Conservation (phyloP, 768 basidiomycete species). For the Naematelia aurantialba region DNA sequence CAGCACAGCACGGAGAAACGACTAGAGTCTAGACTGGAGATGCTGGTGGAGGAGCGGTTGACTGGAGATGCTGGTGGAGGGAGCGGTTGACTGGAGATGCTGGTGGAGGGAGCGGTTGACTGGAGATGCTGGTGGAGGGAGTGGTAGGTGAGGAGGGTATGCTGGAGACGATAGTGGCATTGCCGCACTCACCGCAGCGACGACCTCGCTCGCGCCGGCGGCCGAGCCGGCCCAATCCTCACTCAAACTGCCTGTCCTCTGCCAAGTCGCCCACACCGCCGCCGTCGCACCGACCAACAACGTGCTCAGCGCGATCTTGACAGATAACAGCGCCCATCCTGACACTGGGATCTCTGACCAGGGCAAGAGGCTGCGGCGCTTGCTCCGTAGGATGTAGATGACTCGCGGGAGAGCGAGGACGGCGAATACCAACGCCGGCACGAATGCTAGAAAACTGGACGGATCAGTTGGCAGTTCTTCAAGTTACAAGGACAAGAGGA, state of each 20-base stretch:
- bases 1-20: neutral
- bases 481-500: neutral
- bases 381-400: neutral
- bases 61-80: too few relatives aligned
- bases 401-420: constrained; percentile 4
- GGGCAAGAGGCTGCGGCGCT: constrained; percentile 3
- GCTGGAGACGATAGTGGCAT: too few relatives aligned
- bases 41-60: too few relatives aligned
- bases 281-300: constrained; percentile 1
- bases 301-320: neutral
- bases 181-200: constrained; percentile 15
- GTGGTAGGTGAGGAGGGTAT: too few relatives aligned
- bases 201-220: neutral
- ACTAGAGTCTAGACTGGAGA: too few relatives aligned
- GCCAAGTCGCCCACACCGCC: constrained; percentile 3
- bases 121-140: too few relatives aligned
- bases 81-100: too few relatives aligned
- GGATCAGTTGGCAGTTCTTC: neutral
- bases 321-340: constrained; percentile 1
- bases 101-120: too few relatives aligned
- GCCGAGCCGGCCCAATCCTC: constrained; percentile 14
- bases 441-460: constrained; percentile 16
- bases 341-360: neutral
- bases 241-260: neutral
- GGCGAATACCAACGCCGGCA: constrained; percentile 10